Conservation (phyloP, 1,284 basidiomycete species). For the Puccinia triticina region DNA sequence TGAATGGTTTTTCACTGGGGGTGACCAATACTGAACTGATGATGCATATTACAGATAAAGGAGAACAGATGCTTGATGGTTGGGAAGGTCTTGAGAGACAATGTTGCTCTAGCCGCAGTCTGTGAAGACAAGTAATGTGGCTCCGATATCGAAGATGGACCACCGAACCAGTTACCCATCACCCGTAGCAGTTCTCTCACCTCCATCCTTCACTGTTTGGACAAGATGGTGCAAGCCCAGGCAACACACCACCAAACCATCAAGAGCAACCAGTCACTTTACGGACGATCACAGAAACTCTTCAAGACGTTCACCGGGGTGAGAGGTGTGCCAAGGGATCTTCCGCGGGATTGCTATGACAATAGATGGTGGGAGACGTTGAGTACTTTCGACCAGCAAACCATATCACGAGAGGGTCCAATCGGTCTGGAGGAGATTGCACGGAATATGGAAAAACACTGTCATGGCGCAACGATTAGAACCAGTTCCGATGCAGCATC, state of each 20-base stretch:
- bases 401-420: not conserved
- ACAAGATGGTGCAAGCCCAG: not conserved
- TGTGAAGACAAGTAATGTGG: not conserved
- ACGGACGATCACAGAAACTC: not conserved
- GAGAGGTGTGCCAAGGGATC: not conserved
- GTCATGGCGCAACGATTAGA: not conserved
- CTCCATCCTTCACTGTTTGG: not conserved
- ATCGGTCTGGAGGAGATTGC: not conserved
- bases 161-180: not conserved
- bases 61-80: constrained; percentile 2
- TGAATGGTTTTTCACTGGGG: not conserved
- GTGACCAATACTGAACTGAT: not conserved
- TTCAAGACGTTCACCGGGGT: not conserved
- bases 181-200: not conserved
- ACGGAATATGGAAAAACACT: not conserved
- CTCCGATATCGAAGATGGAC: not conserved
- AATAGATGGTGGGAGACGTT: not conserved
- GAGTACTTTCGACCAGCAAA: not conserved
- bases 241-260: constrained; percentile 12
- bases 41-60: not conserved
- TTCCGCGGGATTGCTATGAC: constrained; percentile 10
- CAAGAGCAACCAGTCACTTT: not conserved
- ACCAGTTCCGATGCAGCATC: not conserved
- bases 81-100: not conserved
- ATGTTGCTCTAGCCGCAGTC: not conserved